These are phyloP conservation scores for Echium plantagineum DNA, from an alignment of 257 asterid genomes.

Conservation along the genomic window DNA sequence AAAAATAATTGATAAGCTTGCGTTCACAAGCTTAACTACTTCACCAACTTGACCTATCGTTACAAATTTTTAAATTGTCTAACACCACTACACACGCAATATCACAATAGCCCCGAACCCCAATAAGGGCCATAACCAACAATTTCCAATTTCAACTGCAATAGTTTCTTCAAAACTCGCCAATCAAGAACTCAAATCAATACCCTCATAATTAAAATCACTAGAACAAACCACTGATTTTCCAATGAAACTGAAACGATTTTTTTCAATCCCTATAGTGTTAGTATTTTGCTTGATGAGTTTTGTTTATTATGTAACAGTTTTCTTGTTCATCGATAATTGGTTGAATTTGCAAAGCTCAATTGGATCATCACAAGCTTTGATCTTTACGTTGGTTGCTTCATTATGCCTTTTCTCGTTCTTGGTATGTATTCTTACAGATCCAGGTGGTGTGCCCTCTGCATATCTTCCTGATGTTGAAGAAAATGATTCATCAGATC, in stretches of 20 bases:
- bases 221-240: too few species aligned
- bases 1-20: too few species aligned
- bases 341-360: constrained; percentile 52
- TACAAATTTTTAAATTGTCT: too few species aligned
- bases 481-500: constrained; percentile 19
- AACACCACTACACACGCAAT: too few species aligned
- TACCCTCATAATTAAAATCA: too few species aligned
- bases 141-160: neutral
- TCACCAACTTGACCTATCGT: too few species aligned
- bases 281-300: constrained; percentile 41
- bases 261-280: constrained; percentile 46
- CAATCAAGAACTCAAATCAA: too few species aligned
- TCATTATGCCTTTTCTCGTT: constrained; percentile 17
- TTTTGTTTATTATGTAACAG: constrained; percentile 51
- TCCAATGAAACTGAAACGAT: constrained; percentile 43
- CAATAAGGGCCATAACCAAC: too few species aligned
- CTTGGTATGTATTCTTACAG: constrained; percentile 15
- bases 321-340: constrained; percentile 61
- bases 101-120: too few species aligned
- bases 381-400: constrained; percentile 47
- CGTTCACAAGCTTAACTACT: too few species aligned
- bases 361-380: constrained; percentile 45
- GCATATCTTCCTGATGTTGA: constrained; percentile 28
- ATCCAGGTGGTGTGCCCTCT: constrained; percentile 18
- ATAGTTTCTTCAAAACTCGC: neutral